Conservation (phyloP, 305 asterid species). For the Vinca major region DNA sequence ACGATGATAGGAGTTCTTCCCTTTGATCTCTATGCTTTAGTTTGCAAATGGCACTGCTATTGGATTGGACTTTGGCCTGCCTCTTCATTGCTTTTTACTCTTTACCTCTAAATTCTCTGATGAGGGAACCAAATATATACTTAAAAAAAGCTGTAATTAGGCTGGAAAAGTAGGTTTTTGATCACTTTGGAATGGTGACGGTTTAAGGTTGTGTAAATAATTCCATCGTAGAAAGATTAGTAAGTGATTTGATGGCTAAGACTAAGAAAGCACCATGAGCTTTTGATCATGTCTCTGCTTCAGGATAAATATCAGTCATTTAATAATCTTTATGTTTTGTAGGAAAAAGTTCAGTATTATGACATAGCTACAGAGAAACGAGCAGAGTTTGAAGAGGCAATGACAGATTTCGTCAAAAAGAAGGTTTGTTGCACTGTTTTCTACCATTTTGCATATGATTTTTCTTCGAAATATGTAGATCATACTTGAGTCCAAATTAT, state of each 20-base stretch:
- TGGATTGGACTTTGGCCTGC: not conserved
- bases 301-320: conserved; percentile 1
- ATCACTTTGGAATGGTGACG: not conserved
- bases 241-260: conserved; percentile 1
- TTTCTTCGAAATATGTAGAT: not conserved
- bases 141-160: not conserved
- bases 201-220: not conserved
- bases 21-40: not conserved
- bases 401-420: conserved; percentile 48
- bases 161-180: not conserved
- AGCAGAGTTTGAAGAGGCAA: conserved; percentile 77
- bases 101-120: not conserved
- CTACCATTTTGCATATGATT: not conserved
- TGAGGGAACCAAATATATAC: not conserved
- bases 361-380: conserved; percentile 90
- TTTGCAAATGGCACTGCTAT: not conserved
- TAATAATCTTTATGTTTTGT: conserved; percentile 18
- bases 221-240: not conserved
- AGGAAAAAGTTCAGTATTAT: conserved; percentile 87
- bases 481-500: not conserved
- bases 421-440: conserved; percentile 30
- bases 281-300: conserved; percentile 4
- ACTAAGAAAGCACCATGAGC: not conserved
- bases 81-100: not conserved
- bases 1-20: no score